These are phyloP conservation scores for Malassezia brasiliensis DNA, from an alignment of 1,284 basidiomycete genomes.

Conservation along the genomic window DNA sequence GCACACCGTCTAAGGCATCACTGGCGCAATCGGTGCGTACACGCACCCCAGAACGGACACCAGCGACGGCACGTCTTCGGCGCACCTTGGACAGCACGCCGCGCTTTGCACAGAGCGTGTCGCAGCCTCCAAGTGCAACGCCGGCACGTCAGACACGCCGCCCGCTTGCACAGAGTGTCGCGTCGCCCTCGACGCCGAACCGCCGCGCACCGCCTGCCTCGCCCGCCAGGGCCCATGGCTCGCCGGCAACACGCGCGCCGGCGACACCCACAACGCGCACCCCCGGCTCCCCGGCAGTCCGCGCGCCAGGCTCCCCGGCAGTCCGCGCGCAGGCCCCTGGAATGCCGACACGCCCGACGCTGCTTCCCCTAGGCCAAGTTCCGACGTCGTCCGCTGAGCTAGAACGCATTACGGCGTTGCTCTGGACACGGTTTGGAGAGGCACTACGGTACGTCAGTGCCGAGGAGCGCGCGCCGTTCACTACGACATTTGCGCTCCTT, in stretches of 20 bases:
- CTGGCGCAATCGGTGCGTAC: background rate
- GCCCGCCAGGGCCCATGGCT: background rate
- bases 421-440: conserved; percentile 39
- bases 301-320: no score
- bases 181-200: conserved; percentile 1
- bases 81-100: conserved; percentile 3
- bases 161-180: background rate
- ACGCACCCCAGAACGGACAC: background rate
- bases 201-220: conserved; percentile 15
- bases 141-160: background rate
- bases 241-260: background rate
- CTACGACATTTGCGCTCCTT: conserved; percentile 28
- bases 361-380: conserved; percentile 5
- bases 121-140: background rate
- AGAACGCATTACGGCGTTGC: conserved; percentile 29
- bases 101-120: background rate
- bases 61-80: background rate
- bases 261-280: background rate
- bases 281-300: no score
- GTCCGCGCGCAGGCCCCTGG: no score
- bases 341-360: background rate
- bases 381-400: conserved; percentile 29
- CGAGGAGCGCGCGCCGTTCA: conserved; percentile 26
- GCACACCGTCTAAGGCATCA: background rate
- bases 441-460: conserved; percentile 26